Percentiles rank a stretch among this genome's conserved stretches.
These are phyloP conservation scores for Alternaria sp. DNA, from an alignment of 2,329 filamentous ascomycete genomes.

Conservation along the genomic window DNA sequence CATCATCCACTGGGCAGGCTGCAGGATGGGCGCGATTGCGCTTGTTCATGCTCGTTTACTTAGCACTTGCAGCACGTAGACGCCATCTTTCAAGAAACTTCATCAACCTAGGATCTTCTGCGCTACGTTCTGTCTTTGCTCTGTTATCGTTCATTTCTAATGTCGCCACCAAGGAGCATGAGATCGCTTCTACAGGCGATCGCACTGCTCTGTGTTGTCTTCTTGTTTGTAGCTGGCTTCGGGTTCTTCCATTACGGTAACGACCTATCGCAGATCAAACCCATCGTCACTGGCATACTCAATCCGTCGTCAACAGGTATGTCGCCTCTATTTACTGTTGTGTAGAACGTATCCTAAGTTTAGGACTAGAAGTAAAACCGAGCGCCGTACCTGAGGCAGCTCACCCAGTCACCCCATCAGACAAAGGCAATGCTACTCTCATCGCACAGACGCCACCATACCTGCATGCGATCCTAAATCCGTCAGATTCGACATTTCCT, in stretches of 20 bases:
- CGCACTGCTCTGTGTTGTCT: slow-evolving; percentile 18
- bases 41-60: background rate
- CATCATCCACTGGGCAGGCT: background rate
- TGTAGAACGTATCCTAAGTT: background rate
- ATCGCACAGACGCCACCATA: slow-evolving; percentile 24
- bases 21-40: background rate
- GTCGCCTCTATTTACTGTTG: background rate
- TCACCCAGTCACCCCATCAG: slow-evolving; percentile 9
- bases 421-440: slow-evolving; percentile 22
- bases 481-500: slow-evolving; percentile 22
- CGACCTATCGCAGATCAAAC: slow-evolving; percentile 6
- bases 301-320: slow-evolving; percentile 10
- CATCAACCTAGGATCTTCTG: background rate
- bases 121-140: background rate
- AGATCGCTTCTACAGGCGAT: slow-evolving; percentile 24
- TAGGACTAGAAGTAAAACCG: slow-evolving; percentile 7
- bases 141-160: background rate
- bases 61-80: background rate
- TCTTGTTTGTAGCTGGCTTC: slow-evolving; percentile 22
- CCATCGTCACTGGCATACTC: slow-evolving; percentile 9
- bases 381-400: background rate
- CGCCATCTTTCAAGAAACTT: background rate
- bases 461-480: slow-evolving; percentile 29
- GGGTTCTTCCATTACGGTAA: slow-evolving; percentile 21
- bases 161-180: slow-evolving; percentile 20